Percentiles rank a stretch among this genome's conserved stretches.
These are phyloP conservation scores for Ogataea wickerhamii DNA, from an alignment of 805 yeast genomes.

Conservation along the genomic window DNA sequence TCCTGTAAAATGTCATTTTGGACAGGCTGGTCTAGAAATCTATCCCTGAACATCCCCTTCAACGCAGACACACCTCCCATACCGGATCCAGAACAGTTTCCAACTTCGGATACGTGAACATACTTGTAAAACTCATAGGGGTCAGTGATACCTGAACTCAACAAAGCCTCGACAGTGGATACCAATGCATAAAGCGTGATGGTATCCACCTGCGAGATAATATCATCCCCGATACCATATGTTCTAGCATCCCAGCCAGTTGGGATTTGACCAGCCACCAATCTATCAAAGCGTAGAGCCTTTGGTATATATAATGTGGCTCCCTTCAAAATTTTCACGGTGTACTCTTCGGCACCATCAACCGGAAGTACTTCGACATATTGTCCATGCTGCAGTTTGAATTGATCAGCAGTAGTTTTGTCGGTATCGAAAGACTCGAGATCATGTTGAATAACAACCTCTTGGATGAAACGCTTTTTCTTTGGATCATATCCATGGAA, in stretches of 20 bases:
- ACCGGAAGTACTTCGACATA: slow-evolving; percentile 88
- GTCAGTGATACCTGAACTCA: slow-evolving; percentile 93
- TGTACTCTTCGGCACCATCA: slow-evolving; percentile 86
- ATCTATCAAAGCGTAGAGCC: slow-evolving; percentile 67
- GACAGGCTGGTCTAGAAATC: slow-evolving; percentile 88
- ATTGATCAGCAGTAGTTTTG: slow-evolving; percentile 92
- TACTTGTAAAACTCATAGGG: slow-evolving; percentile 98
- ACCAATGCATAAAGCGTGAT: slow-evolving; percentile 90
- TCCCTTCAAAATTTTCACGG: slow-evolving; percentile 88
- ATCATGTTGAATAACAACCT: slow-evolving; percentile 94
- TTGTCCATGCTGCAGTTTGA: slow-evolving; percentile 90
- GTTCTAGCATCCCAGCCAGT: slow-evolving; percentile 96
- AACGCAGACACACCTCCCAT: slow-evolving; percentile 99
- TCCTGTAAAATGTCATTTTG: slow-evolving; percentile 98
- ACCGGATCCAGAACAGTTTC: slow-evolving; percentile 99
- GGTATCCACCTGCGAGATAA: slow-evolving; percentile 92
- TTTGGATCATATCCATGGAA: slow-evolving; percentile 93
- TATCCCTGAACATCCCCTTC: slow-evolving; percentile 96
- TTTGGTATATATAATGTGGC: slow-evolving; percentile 90
- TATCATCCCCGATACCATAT: slow-evolving; percentile 94
- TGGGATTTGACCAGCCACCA: slow-evolving; percentile 92
- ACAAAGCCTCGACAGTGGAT: slow-evolving; percentile 90
- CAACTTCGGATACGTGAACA: slow-evolving; percentile 97
- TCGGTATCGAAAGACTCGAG: slow-evolving; percentile 94
- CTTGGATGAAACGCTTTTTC: slow-evolving; percentile 90